Conservation (phyloP, 352 stramenopile species). For the Phytopythium litorale region DNA sequence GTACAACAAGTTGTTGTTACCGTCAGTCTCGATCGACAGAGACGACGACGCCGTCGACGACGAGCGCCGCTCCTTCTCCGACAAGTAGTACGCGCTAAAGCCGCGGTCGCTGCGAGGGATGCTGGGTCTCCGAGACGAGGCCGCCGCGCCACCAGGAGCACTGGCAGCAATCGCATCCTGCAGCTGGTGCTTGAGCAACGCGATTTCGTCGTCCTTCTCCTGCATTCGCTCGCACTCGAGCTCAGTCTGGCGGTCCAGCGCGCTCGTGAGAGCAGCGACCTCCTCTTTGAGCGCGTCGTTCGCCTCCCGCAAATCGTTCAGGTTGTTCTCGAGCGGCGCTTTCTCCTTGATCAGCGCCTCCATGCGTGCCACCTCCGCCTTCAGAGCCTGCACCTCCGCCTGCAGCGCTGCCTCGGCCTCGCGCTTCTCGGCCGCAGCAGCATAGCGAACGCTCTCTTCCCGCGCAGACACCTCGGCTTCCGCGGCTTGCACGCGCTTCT, state of each 20-base stretch:
- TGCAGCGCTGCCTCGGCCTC: conserved; percentile 16
- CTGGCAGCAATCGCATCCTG: conserved; percentile 29
- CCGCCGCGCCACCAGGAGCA: conserved; percentile 8
- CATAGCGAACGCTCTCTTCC: conserved; percentile 17
- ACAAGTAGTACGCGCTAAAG: conserved; percentile 15
- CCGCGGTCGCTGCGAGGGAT: conserved; percentile 17
- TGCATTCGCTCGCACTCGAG: conserved; percentile 36
- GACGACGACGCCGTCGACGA: conserved; percentile 33
- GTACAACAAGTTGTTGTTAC: conserved; percentile 23
- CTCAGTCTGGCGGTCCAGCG: conserved; percentile 33
- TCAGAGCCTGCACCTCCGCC: conserved; percentile 27
- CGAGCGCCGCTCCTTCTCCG: conserved; percentile 32
- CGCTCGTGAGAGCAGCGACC: conserved; percentile 28
- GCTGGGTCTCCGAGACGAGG: conserved; percentile 13
- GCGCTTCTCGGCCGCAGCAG: conserved; percentile 27
- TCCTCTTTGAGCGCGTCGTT: conserved; percentile 32
- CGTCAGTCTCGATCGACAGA: conserved; percentile 25
- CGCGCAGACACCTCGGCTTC: conserved; percentile 12
- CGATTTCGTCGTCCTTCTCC: conserved; percentile 51
- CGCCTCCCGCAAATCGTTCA: conserved; percentile 25
- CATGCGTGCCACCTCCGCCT: conserved; percentile 28
- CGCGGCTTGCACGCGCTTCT: conserved; percentile 22
- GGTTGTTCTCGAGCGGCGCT: conserved; percentile 26
- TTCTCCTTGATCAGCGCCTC: conserved; percentile 23
- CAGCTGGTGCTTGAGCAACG: conserved; percentile 41